Conservation (phyloP, 2,329 filamentous ascomycete species). For the Cladophialophora exuberans region DNA sequence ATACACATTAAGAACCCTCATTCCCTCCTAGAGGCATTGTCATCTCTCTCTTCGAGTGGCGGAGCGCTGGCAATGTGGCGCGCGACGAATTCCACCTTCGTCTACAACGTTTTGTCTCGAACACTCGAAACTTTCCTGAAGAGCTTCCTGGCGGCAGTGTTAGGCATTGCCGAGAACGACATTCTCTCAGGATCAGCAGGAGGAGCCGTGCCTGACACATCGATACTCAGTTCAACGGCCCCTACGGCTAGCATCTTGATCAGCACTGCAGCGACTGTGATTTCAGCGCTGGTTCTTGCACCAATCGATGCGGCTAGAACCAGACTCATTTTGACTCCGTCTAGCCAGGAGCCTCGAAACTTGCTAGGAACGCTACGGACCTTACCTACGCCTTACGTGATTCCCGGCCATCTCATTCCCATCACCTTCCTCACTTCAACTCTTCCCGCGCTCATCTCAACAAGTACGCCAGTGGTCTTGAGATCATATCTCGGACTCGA, state of each 20-base stretch:
- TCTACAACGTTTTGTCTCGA: slow-evolving; percentile 84
- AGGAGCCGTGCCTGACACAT: slow-evolving; percentile 44
- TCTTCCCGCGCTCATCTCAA: slow-evolving; percentile 78
- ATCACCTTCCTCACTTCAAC: slow-evolving; percentile 88
- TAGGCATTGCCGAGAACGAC: slow-evolving; percentile 83
- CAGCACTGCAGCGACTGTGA: slow-evolving; percentile 64
- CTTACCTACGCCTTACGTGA: slow-evolving; percentile 70
- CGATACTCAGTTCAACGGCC: slow-evolving; percentile 79
- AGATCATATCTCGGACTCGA: slow-evolving; percentile 85
- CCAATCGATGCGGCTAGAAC: slow-evolving; percentile 91
- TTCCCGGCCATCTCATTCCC: slow-evolving; percentile 70
- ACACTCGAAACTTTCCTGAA: slow-evolving; percentile 90
- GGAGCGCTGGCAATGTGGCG: slow-evolving; percentile 95
- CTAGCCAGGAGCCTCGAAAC: slow-evolving; percentile 72
- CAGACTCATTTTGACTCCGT: slow-evolving; percentile 79
- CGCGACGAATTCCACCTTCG: slow-evolving; percentile 84
- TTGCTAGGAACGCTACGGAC: slow-evolving; percentile 76
- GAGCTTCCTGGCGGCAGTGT: slow-evolving; percentile 83
- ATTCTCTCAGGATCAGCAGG: slow-evolving; percentile 50
- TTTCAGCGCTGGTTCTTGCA: slow-evolving; percentile 78
- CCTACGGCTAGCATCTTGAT: slow-evolving; percentile 81
- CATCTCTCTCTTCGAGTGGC: slow-evolving; percentile 85
- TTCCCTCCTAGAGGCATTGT: slow-evolving; percentile 83
- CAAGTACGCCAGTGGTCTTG: slow-evolving; percentile 81
- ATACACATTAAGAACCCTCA: slow-evolving; percentile 74